Base-by-base conservation (phyloP, 352 stramenopile species). In the Phytophthora sp. region DNA sequence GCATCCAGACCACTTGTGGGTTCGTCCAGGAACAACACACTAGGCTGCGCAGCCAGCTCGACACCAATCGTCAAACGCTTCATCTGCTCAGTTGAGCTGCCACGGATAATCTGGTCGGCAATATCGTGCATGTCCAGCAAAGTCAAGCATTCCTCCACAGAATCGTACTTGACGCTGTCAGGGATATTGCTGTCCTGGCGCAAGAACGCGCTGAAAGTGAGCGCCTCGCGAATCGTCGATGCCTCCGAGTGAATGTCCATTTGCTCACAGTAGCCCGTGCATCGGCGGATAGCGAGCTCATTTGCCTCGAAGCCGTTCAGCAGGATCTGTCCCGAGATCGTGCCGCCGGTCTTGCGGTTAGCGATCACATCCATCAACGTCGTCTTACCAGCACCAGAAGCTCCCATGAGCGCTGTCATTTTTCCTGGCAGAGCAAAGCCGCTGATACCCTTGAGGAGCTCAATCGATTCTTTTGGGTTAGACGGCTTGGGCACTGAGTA, bases 171-270 rank as follows among this genome's bases (percentile, higher is more conserved):
- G 21, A 9, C 6, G 9, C 38, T 45, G 6, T 28, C 7, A n/a
- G 27, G 10, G 49, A 43, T 3, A 48, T 18, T 37, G 24, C 42
- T 59, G 6, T 61, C 54, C 32, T 76, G 66, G 31, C 89, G 70
- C 30, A 97, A 50, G 38, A 82, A 82, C 0, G 91, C 88, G 42
- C 79, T 92, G 54, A 97, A 97, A 2, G 67, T 62, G 18, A 97
- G 87, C 11, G 87, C 76, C 55, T 97, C 91, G 15, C 88, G 72
- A 21, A 69, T 48, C 9, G 60, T 69, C 5, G 60, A 53, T 0
- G 26, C 63, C 30, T 72, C 50, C 28, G 45, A 54, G 15, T 72
- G 49, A 24, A 77, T 57, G n/a, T 79, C 69, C 52, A 77, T 72
- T 20, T 77, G 63, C 27, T 79, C 71, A 4, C 75, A 62, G n/a